phyloP scores from a whole-genome alignment of 805 yeast species.

The Spathaspora arborariae region DNA sequence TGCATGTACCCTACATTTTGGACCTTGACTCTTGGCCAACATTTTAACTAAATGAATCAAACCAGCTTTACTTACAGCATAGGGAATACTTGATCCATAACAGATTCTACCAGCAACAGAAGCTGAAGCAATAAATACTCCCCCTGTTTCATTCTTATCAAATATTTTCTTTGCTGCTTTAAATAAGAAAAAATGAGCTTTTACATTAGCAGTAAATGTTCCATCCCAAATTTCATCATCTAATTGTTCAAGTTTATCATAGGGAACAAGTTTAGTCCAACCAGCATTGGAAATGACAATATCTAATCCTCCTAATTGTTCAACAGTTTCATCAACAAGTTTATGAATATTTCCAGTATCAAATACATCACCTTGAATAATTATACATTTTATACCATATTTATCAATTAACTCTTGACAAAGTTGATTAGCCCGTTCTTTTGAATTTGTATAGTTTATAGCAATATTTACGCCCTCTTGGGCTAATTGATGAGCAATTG shows the following conservation, averaged over 20 bases:
- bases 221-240: conserved; percentile 31
- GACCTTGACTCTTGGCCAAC: conserved; percentile 19
- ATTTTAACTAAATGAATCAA: conserved; percentile 18
- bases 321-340: conserved; percentile 21
- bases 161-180: conserved; percentile 22
- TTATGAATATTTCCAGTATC: conserved; percentile 14
- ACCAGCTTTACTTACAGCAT: conserved; percentile 26
- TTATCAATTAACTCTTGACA: conserved; percentile 10
- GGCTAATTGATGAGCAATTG: conserved; percentile 28
- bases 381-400: conserved; percentile 14
- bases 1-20: conserved; percentile 14
- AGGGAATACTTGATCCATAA: conserved; percentile 30
- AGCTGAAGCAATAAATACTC: conserved; percentile 22
- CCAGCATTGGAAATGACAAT: conserved; percentile 38
- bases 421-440: conserved; percentile 24
- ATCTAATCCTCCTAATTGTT: conserved; percentile 25
- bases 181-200: conserved; percentile 27
- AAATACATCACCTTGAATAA: conserved; percentile 24
- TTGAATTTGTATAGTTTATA: conserved; percentile 27
- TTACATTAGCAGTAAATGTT: conserved; percentile 23
- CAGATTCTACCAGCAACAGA: conserved; percentile 24
- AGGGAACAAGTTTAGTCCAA: conserved; percentile 31
- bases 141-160: conserved; percentile 21
- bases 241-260: conserved; percentile 24
- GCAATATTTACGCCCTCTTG: conserved; percentile 30